These are phyloP conservation scores for Dinochytrium kinnereticum DNA, from an alignment of 371 early-diverging fungal species.

Conservation along the genomic window DNA sequence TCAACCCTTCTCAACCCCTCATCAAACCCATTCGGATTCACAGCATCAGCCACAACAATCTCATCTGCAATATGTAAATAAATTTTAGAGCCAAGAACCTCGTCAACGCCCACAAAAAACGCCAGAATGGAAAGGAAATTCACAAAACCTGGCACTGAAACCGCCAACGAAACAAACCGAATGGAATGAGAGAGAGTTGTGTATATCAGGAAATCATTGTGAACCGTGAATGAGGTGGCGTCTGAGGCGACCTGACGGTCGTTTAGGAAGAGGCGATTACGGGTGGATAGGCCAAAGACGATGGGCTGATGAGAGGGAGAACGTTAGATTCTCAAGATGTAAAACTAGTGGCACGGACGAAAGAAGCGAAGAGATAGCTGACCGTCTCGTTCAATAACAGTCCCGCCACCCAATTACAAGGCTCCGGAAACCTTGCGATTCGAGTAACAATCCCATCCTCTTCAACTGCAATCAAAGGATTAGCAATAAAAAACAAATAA, in stretches of 20 bases:
- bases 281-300: slow-evolving; percentile 75
- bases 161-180: slow-evolving; percentile 69
- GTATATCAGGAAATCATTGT: slow-evolving; percentile 78
- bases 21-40: background rate
- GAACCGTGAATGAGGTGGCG: slow-evolving; percentile 86
- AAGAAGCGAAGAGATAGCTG: too few species aligned
- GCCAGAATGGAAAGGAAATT: too few species aligned
- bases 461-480: too few species aligned
- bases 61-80: slow-evolving; percentile 3
- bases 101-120: background rate
- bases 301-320: slow-evolving; percentile 43
- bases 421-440: slow-evolving; percentile 56
- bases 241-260: slow-evolving; percentile 70
- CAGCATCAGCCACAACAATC: slow-evolving; percentile 14
- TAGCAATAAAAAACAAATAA: too few species aligned
- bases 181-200: slow-evolving; percentile 86
- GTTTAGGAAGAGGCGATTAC: slow-evolving; percentile 83
- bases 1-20: slow-evolving; percentile 86
- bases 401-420: slow-evolving; percentile 68
- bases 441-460: background rate
- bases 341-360: too few species aligned
- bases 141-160: slow-evolving; percentile 18
- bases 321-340: background rate
- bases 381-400: background rate
- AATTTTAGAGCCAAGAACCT: background rate